These are phyloP conservation scores for Fraxinus xanthoxyloides DNA, from an alignment of 305 asterid genomes.

Conservation along the genomic window DNA sequence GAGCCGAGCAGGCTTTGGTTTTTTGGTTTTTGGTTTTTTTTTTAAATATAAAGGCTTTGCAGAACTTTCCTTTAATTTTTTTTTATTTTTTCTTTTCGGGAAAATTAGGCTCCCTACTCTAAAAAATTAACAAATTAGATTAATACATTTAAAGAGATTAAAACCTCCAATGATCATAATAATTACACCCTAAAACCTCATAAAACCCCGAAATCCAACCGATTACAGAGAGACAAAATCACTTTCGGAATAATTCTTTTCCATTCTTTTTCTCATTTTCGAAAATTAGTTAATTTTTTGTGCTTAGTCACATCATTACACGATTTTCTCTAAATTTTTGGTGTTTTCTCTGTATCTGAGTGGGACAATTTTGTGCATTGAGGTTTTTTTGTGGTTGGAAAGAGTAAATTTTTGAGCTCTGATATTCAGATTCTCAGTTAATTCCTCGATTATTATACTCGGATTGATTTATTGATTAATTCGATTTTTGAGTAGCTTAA, in stretches of 20 bases:
- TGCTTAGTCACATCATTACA: constrained; percentile 1
- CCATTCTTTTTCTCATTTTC: neutral
- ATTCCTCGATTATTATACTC: neutral
- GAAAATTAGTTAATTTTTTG: neutral
- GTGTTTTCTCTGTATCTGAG: constrained; percentile 21
- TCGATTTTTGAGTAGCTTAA: neutral
- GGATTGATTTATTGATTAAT: neutral
- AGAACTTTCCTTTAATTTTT: too few species aligned
- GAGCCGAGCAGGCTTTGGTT: too few species aligned
- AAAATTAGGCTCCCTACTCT: too few species aligned
- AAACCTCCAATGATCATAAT: too few species aligned
- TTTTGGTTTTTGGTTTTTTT: too few species aligned
- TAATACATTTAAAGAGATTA: too few species aligned
- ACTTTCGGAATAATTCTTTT: constrained; percentile 6
- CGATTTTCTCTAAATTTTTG: constrained; percentile 12
- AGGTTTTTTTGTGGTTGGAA: constrained; percentile 6
- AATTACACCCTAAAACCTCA: too few species aligned
- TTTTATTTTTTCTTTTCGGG: too few species aligned
- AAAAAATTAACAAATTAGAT: too few species aligned
- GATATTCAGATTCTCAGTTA: constrained; percentile 7
- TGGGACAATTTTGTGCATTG: neutral
- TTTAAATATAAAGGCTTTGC: too few species aligned
- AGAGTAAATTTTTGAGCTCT: constrained; percentile 15
- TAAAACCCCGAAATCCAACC: too few species aligned
- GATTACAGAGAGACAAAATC: constrained; percentile 23